Conservation (phyloP, 108 stramenopile species). For the Skeletonema costatum region DNA sequence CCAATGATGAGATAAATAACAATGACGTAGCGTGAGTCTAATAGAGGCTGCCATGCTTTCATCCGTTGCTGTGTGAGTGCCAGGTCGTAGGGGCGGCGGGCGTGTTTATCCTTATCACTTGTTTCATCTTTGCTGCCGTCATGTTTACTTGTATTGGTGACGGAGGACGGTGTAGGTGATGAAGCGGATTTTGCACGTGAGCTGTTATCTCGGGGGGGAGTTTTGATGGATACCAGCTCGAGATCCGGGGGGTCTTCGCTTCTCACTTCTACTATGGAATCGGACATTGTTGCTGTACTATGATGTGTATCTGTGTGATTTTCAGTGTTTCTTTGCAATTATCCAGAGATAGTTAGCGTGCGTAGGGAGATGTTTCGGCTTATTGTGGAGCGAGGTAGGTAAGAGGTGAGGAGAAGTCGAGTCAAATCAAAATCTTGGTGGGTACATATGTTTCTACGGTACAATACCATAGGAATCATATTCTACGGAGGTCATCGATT, state of each 20-base stretch:
- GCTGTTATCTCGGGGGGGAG: not conserved
- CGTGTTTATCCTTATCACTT: not conserved
- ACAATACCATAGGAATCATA: too few relatives aligned
- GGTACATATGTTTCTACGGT: too few relatives aligned
- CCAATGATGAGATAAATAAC: constrained; percentile 75
- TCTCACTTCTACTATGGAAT: not conserved
- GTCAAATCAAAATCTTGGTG: too few relatives aligned
- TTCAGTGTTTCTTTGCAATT: too few relatives aligned
- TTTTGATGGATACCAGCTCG: not conserved
- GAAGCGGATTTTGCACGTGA: too few relatives aligned
- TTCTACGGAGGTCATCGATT: too few relatives aligned
- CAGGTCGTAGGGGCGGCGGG: constrained; percentile 59
- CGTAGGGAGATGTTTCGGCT: too few relatives aligned
- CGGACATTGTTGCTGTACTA: too few relatives aligned
- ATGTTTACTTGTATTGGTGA: not conserved
- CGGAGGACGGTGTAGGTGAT: not conserved
- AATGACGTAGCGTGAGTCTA: constrained; percentile 91
- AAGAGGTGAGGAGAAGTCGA: too few relatives aligned
- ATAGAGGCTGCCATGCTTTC: constrained; percentile 92
- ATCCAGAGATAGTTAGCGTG: too few relatives aligned
- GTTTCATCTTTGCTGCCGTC: not conserved
- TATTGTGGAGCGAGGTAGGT: too few relatives aligned
- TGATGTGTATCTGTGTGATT: too few relatives aligned
- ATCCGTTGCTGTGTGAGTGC: constrained; percentile 88
- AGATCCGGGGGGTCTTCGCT: not conserved